phyloP scores from a whole-genome alignment of 495 filamentous ascomycete species.

The Tuber borchii region DNA sequence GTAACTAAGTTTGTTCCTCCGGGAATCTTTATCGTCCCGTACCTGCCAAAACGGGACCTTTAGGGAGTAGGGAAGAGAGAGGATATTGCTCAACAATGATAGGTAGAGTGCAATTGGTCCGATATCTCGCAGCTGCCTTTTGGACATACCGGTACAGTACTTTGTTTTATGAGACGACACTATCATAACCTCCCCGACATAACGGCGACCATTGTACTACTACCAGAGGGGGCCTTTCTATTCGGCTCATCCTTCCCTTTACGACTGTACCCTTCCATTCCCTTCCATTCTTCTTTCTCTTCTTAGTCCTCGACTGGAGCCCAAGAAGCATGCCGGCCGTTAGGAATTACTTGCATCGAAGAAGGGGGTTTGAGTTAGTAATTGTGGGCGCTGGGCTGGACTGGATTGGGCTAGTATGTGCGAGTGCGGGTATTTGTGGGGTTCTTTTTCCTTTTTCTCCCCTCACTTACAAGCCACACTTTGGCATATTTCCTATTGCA shows the following conservation, averaged over 20 bases:
- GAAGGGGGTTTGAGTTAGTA: not conserved
- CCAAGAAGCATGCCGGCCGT: not conserved
- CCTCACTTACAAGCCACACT: not conserved
- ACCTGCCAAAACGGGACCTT: not conserved
- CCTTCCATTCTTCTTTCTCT: not conserved
- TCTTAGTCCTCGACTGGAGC: not conserved
- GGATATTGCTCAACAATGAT: not conserved
- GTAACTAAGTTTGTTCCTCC: not conserved
- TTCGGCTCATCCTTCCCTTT: constrained; percentile 7
- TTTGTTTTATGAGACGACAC: not conserved
- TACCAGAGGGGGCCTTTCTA: not conserved
- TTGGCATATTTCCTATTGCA: not conserved
- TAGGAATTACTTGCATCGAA: not conserved
- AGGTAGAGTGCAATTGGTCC: not conserved
- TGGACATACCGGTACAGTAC: not conserved
- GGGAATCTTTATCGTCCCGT: constrained; percentile 3
- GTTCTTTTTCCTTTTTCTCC: not conserved
- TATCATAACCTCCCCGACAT: not conserved
- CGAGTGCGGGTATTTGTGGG: not conserved
- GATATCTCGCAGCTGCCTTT: not conserved
- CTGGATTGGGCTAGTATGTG: not conserved
- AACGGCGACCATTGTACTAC: not conserved
- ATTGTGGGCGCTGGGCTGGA: not conserved
- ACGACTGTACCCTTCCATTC: not conserved
- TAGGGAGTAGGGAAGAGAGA: not conserved